Evolutionary conservation across 352 stramenopile genomes (phyloP).

Genomic region (Globisporangium lucens): DNA sequence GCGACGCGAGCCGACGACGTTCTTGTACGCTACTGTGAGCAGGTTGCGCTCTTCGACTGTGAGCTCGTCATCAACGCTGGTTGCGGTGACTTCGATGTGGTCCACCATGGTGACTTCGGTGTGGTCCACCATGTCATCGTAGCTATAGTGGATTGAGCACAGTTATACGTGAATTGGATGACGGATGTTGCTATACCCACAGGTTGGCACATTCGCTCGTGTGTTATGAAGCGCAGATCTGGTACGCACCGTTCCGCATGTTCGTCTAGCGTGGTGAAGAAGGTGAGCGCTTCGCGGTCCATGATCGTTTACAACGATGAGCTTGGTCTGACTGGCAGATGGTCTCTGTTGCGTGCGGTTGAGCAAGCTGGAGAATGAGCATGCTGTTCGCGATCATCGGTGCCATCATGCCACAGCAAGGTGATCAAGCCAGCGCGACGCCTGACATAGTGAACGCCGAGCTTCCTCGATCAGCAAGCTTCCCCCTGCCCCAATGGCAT

Average conservation of each 20-base stretch:
- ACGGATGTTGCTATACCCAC: neutral
- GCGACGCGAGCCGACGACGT: slow-evolving; percentile 97
- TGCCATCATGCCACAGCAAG: neutral
- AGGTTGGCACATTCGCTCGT: neutral
- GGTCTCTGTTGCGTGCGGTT: neutral
- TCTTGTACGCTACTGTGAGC: slow-evolving; percentile 94
- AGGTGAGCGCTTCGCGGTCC: slow-evolving; percentile 79
- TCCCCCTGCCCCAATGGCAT: no score
- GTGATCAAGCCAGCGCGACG: neutral
- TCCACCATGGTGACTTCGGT: slow-evolving; percentile 99
- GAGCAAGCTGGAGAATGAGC: neutral
- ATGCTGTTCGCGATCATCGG: neutral
- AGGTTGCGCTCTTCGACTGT: slow-evolving; percentile 99
- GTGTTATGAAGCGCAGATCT: no score
- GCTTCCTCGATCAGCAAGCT: neutral
- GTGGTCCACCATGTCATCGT: slow-evolving; percentile 94
- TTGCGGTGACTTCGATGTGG: slow-evolving; percentile 98
- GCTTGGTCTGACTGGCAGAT: neutral
- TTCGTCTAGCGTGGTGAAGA: slow-evolving; percentile 81
- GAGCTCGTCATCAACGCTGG: slow-evolving; percentile 94
- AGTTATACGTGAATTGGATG: neutral
- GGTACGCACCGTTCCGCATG: slow-evolving; percentile 68
- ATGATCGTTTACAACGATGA: slow-evolving; percentile 27
- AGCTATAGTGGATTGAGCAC: slow-evolving; percentile 27
- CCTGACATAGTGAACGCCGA: neutral